These are phyloP conservation scores for Cenchrus fungigraminus DNA, from an alignment of 176 grass and related monocot genomes.

Conservation along the genomic window DNA sequence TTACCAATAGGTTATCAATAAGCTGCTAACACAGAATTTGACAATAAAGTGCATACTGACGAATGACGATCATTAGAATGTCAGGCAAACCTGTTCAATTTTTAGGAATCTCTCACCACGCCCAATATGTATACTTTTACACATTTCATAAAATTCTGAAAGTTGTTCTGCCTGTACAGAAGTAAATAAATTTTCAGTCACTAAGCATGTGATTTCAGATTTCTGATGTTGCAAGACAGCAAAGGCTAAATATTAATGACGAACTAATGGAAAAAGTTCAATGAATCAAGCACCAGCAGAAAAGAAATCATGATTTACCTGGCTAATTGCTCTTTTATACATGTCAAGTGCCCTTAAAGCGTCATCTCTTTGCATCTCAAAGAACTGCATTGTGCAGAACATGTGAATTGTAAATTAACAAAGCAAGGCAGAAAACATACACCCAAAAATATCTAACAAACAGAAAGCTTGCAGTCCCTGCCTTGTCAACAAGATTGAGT, in stretches of 20 bases:
- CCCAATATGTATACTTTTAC: conserved; percentile 84
- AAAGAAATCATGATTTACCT: conserved; percentile 51
- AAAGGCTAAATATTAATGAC: background rate
- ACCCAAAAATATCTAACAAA: background rate
- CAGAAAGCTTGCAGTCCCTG: conserved; percentile 23
- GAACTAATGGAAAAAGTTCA: background rate
- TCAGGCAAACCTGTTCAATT: conserved; percentile 74
- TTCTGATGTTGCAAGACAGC: background rate
- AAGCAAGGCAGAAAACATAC: conserved; percentile 11
- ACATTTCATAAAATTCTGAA: conserved; percentile 92
- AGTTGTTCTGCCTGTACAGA: conserved; percentile 74
- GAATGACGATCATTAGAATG: background rate
- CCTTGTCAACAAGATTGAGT: conserved; percentile 98
- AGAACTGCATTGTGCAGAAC: conserved; percentile 66
- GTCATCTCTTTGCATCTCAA: conserved; percentile 92
- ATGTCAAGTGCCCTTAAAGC: conserved; percentile 85
- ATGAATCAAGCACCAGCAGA: conserved; percentile 10
- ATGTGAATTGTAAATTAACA: conserved; percentile 38
- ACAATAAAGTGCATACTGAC: background rate
- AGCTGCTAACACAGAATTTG: background rate
- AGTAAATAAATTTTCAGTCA: background rate
- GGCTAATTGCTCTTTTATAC: conserved; percentile 78
- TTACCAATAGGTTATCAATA: conserved; percentile 30
- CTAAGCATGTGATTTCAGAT: background rate
- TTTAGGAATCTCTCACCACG: conserved; percentile 74